Evolutionary conservation across 2,329 filamentous ascomycete genomes (phyloP), one percentile per base, ranked within the genome.

Genomic region (Fusarium acutatum): DNA sequence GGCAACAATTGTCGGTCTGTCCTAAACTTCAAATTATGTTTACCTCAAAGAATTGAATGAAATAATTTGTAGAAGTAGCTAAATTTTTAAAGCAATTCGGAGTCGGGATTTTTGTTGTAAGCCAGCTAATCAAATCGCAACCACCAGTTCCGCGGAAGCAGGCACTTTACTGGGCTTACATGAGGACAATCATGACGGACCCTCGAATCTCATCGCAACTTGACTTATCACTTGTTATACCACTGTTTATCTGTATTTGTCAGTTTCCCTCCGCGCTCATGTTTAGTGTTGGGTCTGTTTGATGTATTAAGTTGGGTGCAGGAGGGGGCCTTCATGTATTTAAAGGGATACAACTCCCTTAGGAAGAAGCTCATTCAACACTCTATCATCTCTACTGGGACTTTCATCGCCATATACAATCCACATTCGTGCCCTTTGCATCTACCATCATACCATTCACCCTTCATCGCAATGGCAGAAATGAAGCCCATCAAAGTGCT

Each of bases 381-480:
- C 10, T 12, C 3, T 10, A 14, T 22, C 18, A 12, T 26, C 10
- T n/a, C 14, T 28, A n/a, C n/a, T 11, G 1, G 4, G 8, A 20
- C 17, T 7, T 26, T 2, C 17, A 22, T 22, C 2, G 0, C 20
- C 9, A 12, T 4, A 4, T 2, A 12, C 3, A 17, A 6, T 6
- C 12, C 14, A 8, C 13, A 22, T 15, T 18, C 9, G 18, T 3
- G 0, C 8, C 24, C 13, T 15, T 7, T 46, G 15, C 24, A 52
- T 52, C 17, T 35, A 26, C 3, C 3, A 3, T 22, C 3, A 34
- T 15, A 17, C 2, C 0, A 53, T 5, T 17, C 11, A 28, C 5
- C 2, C 1, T 53, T n/a, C 3, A 18, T 43, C 17, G 26, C 15
- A 14, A 61, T 61, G 59, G 9, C 24, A 30, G 28, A 24, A 20